These are phyloP conservation scores for Ophidiomyces ophidiicola DNA, from an alignment of 2,329 filamentous ascomycete species.

Conservation along the genomic window DNA sequence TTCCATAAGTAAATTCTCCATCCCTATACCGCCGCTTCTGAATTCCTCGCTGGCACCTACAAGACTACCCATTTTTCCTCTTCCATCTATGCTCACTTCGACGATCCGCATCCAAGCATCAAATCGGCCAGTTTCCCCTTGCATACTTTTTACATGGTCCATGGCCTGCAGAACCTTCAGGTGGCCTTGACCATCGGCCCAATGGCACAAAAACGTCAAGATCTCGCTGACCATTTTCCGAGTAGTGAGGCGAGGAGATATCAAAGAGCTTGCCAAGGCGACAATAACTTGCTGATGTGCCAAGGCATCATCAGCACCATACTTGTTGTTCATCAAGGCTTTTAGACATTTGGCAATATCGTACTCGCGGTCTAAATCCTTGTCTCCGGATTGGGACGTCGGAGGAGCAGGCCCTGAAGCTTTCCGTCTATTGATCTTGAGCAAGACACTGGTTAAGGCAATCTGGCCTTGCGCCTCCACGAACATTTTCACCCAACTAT, in stretches of 20 bases:
- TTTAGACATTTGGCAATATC: constrained; percentile 97
- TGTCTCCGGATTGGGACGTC: constrained; percentile 50
- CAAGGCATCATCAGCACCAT: constrained; percentile 90
- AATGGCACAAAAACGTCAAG: constrained; percentile 89
- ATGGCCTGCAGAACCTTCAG: constrained; percentile 86
- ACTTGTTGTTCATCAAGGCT: constrained; percentile 98
- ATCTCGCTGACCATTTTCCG: constrained; percentile 93
- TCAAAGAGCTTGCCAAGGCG: constrained; percentile 72
- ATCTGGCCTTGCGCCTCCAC: constrained; percentile 96
- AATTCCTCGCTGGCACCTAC: constrained; percentile 95
- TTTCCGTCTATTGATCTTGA: constrained; percentile 85
- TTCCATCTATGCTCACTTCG: constrained; percentile 89
- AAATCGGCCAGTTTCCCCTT: constrained; percentile 87
- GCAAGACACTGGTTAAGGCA: constrained; percentile 81
- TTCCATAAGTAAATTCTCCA: constrained; percentile 98
- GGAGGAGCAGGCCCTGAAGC: constrained; percentile 58
- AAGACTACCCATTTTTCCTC: constrained; percentile 96
- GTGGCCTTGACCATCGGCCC: constrained; percentile 79
- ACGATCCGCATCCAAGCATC: constrained; percentile 98
- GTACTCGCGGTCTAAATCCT: constrained; percentile 81
- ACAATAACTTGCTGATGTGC: constrained; percentile 81
- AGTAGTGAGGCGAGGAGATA: constrained; percentile 79
- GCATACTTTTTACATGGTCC: constrained; percentile 77
- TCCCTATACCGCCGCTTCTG: constrained; percentile 87
- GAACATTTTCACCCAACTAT: constrained; percentile 82